phyloP scores from a whole-genome alignment of 495 filamentous ascomycete species.

The Sphaerosporella brunnea region DNA sequence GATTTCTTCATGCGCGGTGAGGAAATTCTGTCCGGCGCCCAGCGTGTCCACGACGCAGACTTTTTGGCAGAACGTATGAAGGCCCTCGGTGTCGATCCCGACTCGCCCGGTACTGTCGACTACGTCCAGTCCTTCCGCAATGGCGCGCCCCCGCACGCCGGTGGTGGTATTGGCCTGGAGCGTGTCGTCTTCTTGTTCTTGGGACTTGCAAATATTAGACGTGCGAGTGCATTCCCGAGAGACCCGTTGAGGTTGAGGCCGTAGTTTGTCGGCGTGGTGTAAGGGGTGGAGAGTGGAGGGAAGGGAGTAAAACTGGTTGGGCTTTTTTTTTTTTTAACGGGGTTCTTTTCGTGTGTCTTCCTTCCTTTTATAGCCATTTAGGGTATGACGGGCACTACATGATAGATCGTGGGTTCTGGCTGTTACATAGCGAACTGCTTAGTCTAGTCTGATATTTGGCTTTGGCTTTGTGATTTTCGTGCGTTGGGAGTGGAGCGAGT shows the following conservation, averaged over 20 bases:
- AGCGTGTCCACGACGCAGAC: slow-evolving; percentile 69
- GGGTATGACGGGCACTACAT: too few relatives aligned
- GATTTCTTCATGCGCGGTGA: slow-evolving; percentile 91
- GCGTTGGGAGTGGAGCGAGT: too few relatives aligned
- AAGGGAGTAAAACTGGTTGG: too few relatives aligned
- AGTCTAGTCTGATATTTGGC: too few relatives aligned
- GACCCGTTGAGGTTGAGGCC: slow-evolving; percentile 51
- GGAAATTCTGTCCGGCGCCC: slow-evolving; percentile 79
- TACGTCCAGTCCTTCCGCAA: slow-evolving; percentile 78
- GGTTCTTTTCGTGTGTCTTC: too few relatives aligned
- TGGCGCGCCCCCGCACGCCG: slow-evolving; percentile 77
- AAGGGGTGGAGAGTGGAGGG: too few relatives aligned
- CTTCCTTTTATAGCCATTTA: too few relatives aligned
- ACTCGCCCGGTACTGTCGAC: slow-evolving; percentile 52
- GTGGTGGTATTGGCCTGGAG: slow-evolving; percentile 79
- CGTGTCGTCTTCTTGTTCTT: slow-evolving; percentile 70
- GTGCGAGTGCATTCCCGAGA: slow-evolving; percentile 66
- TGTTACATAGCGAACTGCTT: too few relatives aligned
- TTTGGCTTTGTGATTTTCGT: too few relatives aligned
- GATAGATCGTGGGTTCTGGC: too few relatives aligned
- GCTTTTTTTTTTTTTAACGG: too few relatives aligned
- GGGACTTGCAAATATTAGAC: slow-evolving; percentile 70
- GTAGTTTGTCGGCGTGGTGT: too few relatives aligned
- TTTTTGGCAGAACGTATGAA: slow-evolving; percentile 64
- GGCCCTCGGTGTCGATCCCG: slow-evolving; percentile 52